Evolutionary conservation across 2,329 filamentous ascomycete genomes (phyloP), one percentile per base, ranked within the genome.

Genomic region (Ceratocystiopsis brevicomis): DNA sequence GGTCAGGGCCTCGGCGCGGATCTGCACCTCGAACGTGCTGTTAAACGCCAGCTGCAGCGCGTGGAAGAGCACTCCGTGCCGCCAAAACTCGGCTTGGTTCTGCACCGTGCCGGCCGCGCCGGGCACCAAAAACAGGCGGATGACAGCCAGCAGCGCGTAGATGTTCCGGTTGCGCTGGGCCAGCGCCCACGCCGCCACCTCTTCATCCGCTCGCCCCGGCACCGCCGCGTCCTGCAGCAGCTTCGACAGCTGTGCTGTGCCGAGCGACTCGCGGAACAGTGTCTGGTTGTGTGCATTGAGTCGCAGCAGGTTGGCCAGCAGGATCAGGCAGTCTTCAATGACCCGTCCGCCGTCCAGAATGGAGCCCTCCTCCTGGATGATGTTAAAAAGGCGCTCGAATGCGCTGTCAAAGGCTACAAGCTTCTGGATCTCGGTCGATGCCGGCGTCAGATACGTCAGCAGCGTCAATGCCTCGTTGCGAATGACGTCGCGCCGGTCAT

Each of bases 351-450:
- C 90, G 52, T 92, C 78, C 5, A 69, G 70, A 38, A 98, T 64
- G 2, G 79, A 81, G 0, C 90, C 90, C 53, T 98, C 90, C 1
- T 69, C 66, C 50, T 79, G 72, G 43, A 98, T 82, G 43, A 96
- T 78, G 38, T 68, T 68, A 57, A 96, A 95, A 21, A 92, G 66
- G 38, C 80, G 77, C 48, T 90, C 85, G 53, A 95, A 96, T 0
- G 87, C 84, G 66, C 85, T 88, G 54, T 95, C 86, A 51, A 95
- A 96, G 0, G 86, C 90, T 19, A 96, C 87, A 2, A 96, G 70
- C 59, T 96, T 96, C 57, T 96, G 87, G 42, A 98, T 73, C 53
- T 96, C 87, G 37, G 78, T 65, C 10, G 88, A 94, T 0, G 78
- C 78, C 30, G 85, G 83, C 0, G 90, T 95, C 30, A 98, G 68